Conservation (phyloP, 1,284 basidiomycete species). For the Ceratobasidium sp. region DNA sequence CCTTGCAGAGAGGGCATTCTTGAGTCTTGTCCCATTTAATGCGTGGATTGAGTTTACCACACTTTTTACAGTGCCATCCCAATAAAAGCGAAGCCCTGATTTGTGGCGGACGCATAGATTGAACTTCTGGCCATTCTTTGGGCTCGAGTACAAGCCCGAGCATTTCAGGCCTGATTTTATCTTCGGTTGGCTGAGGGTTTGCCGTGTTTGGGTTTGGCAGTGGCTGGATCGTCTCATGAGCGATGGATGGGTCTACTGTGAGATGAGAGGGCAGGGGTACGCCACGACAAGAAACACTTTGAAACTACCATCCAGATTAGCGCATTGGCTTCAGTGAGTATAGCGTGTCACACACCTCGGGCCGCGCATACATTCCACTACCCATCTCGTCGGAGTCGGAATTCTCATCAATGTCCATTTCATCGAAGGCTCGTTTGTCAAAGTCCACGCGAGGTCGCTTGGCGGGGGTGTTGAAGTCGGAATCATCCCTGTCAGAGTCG, state of each 20-base stretch:
- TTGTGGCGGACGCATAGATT: conserved; percentile 20
- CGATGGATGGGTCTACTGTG: background rate
- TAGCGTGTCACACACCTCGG: background rate
- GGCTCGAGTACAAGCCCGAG: conserved; percentile 14
- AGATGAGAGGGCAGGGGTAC: background rate
- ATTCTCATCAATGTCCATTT: background rate
- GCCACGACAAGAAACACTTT: background rate
- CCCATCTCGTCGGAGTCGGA: background rate
- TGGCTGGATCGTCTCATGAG: background rate
- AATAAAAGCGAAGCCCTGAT: conserved; percentile 24
- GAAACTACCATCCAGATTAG: background rate
- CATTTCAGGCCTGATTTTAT: background rate
- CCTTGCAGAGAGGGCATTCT: conserved; percentile 42
- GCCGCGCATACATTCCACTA: background rate
- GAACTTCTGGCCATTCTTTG: background rate
- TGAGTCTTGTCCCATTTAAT: conserved; percentile 20
- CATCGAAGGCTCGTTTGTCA: background rate
- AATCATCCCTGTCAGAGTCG: background rate
- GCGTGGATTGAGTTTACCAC: conserved; percentile 33
- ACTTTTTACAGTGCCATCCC: conserved; percentile 27
- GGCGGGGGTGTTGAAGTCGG: background rate
- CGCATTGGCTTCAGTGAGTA: background rate
- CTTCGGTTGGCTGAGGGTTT: background rate
- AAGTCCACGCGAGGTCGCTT: background rate
- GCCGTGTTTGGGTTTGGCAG: background rate